Base-by-base conservation (phyloP, 345 rosid species). In the Draba incana region DNA sequence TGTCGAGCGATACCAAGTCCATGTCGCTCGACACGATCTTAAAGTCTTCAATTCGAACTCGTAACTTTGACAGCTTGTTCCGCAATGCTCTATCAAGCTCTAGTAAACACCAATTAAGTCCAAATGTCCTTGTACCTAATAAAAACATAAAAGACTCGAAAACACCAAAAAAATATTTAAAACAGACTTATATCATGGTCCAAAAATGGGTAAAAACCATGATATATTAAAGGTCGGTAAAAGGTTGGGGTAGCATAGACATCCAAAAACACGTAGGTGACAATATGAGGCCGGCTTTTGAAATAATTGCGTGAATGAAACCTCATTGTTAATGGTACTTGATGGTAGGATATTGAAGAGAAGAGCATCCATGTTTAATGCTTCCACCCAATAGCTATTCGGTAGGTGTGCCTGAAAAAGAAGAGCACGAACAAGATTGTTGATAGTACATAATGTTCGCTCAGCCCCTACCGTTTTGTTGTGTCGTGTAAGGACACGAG, bases 321-420 rank as follows among this genome's bases (percentile, higher is more conserved):
- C 4, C 0, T 61, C 0, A 6, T 14, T 28, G 0, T 2, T 0
- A 0, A 45, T 30, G 0, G 50, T 1, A 0, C 2, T 15, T 1
- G 67, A 45, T 0, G 67, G 43, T 0, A 16, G 11, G 0, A 62
- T 5, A 1, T 46, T 62, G 0, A 46, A 3, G 1, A 31, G 1
- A 1, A 46, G 67, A 3, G 24, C 16, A 0, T 10, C 55, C 0
- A 30, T 20, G 2, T 62, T 15, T 1, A 62, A 20, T 0, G 66
- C 55, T 2, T 46, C 43, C 0, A 62, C 67, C 67, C 55, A 47
- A 31, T 15, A 46, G 0, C 0, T 16, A 4, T 20, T 5, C 0
- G 54, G 30, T 0, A 62, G 15, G 0, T 62, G 2, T 0, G 54
- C 42, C 10, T 62, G 55, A 1, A 62, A 62, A 0, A 62, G 3